Evolutionary conservation across 495 filamentous ascomycete genomes (phyloP).

Genomic region (Geopyxis carbonaria): DNA sequence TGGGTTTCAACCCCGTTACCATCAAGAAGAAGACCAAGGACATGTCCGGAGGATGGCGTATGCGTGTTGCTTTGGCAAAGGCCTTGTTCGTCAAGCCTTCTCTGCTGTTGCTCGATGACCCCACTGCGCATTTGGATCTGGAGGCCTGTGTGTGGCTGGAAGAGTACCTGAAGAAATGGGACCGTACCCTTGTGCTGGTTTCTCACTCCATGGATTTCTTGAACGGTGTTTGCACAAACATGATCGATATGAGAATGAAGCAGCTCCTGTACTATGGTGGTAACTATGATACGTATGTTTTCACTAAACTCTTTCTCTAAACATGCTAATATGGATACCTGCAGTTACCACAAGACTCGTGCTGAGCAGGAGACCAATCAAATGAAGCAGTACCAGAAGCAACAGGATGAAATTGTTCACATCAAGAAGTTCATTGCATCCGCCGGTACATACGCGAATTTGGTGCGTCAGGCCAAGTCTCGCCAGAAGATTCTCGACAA

Average conservation of each 20-base stretch:
- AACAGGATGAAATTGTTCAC: constrained; percentile 96
- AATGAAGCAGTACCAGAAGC: constrained; percentile 95
- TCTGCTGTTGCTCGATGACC: constrained; percentile 89
- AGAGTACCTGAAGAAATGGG: constrained; percentile 99
- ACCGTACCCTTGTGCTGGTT: constrained; percentile 88
- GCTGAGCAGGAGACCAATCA: constrained; percentile 93
- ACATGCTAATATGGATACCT: neutral
- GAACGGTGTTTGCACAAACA: constrained; percentile 96
- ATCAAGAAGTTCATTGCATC: constrained; percentile 99
- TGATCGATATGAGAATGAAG: constrained; percentile 93
- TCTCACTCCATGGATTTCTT: constrained; percentile 98
- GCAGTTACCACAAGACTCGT: constrained; percentile 73
- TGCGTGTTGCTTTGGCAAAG: constrained; percentile 95
- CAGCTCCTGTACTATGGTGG: constrained; percentile 95
- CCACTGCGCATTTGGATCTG: constrained; percentile 96
- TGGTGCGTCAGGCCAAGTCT: constrained; percentile 96
- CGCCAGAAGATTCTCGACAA: constrained; percentile 99
- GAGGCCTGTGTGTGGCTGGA: constrained; percentile 99
- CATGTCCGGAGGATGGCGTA: constrained; percentile 99
- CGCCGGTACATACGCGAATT: constrained; percentile 95
- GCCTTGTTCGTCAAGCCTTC: constrained; percentile 97
- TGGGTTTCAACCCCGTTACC: constrained; percentile 93
- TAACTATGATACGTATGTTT: constrained; percentile 73
- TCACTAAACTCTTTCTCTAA: neutral
- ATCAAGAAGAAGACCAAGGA: constrained; percentile 99